A percentile compares a stretch with the other conserved stretches of the same genome.
phyloP scores from a whole-genome alignment of 345 rosid genomes.

The Litchi chinensis region DNA sequence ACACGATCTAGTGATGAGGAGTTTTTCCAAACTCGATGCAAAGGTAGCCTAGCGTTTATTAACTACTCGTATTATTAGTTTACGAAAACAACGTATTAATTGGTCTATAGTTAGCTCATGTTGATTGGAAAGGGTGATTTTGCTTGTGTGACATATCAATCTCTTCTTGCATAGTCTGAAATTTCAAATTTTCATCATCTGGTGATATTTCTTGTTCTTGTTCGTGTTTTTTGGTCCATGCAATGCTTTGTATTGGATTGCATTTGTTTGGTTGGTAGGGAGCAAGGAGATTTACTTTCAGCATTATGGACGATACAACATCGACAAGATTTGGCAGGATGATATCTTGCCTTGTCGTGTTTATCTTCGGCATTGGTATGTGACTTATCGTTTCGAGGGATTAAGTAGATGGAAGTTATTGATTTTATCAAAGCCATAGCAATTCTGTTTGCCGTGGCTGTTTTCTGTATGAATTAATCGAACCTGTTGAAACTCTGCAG shows the following conservation, averaged over 20 bases:
- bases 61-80: background rate
- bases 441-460: background rate
- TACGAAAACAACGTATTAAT: background rate
- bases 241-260: background rate
- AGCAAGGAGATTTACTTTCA: conserved; percentile 69
- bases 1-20: conserved; percentile 79
- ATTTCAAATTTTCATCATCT: background rate
- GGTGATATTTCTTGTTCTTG: too few species aligned
- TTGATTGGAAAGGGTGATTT: background rate
- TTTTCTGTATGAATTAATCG: background rate
- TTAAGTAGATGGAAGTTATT: background rate
- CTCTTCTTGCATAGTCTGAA: background rate
- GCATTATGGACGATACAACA: conserved; percentile 69
- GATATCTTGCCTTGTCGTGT: conserved; percentile 87
- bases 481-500: conserved; percentile 40
- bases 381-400: background rate
- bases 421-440: too few species aligned
- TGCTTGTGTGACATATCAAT: background rate
- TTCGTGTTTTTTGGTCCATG: too few species aligned
- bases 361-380: conserved; percentile 90
- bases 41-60: conserved; percentile 44
- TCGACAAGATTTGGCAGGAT: conserved; percentile 83
- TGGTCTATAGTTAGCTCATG: background rate
- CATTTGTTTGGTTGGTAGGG: conserved; percentile 43
- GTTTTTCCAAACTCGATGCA: conserved; percentile 70